Conservation (phyloP, 345 rosid genomes). For the Leavenworthia alabamica region DNA sequence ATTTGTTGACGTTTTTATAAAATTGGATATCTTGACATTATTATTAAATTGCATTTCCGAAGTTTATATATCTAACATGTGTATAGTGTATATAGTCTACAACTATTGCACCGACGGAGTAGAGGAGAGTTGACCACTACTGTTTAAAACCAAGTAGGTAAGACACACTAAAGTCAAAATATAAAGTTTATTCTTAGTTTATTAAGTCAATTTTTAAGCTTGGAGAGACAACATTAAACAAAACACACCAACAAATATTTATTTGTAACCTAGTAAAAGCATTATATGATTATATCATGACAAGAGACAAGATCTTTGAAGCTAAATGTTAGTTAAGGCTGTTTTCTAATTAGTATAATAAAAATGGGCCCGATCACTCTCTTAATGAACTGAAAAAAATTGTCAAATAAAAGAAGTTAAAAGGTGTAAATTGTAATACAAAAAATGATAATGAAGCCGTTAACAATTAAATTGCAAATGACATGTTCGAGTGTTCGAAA, state of each 20-base stretch:
- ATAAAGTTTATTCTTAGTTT: slow-evolving; percentile 7
- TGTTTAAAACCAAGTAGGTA: slow-evolving; percentile 13
- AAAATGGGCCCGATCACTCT: slow-evolving; percentile 21
- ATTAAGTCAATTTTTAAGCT: slow-evolving; percentile 13
- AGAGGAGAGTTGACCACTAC: too few species aligned
- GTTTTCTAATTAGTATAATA: neutral
- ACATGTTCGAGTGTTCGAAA: slow-evolving; percentile 17
- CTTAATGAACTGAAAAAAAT: slow-evolving; percentile 17
- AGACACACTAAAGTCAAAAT: slow-evolving; percentile 19
- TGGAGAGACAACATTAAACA: slow-evolving; percentile 30
- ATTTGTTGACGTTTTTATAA: too few species aligned
- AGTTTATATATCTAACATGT: too few species aligned
- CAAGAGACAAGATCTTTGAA: slow-evolving; percentile 29
- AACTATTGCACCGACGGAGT: too few species aligned
- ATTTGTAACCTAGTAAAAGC: slow-evolving; percentile 34
- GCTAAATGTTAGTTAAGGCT: slow-evolving; percentile 20
- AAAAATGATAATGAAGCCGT: neutral
- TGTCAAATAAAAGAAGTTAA: slow-evolving; percentile 1
- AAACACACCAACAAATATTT: slow-evolving; percentile 31
- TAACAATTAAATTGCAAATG: neutral
- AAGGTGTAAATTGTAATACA: neutral
- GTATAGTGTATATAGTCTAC: too few species aligned
- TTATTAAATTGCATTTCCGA: too few species aligned
- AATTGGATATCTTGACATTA: too few species aligned
- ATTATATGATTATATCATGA: slow-evolving; percentile 32